These are phyloP conservation scores for Botryotinia globosa DNA, from an alignment of 2,329 filamentous ascomycete genomes.

Conservation along the genomic window DNA sequence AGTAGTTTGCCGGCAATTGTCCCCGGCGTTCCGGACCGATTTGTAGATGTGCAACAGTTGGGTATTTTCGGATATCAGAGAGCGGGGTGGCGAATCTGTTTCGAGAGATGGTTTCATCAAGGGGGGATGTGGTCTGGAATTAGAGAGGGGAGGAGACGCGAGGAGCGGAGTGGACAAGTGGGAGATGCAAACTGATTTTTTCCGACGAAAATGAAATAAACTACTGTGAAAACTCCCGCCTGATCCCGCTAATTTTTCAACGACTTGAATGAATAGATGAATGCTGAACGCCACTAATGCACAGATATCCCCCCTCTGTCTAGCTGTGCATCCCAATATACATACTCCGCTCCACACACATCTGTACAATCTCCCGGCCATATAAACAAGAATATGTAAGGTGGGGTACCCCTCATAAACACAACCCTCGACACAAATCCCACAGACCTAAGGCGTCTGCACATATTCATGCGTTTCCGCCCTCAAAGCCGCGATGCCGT, in stretches of 20 bases:
- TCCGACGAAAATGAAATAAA: neutral
- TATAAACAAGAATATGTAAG: neutral
- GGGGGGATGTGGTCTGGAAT: neutral
- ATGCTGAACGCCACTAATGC: slow-evolving; percentile 1
- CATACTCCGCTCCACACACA: neutral
- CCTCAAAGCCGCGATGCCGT: slow-evolving; percentile 9
- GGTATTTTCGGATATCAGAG: neutral
- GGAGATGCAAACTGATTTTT: neutral
- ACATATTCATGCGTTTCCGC: slow-evolving; percentile 11
- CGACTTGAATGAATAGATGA: neutral
- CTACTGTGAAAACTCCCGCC: neutral
- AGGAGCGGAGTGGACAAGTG: neutral
- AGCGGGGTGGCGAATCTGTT: neutral
- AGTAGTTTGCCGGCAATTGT: neutral
- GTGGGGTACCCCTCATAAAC: neutral
- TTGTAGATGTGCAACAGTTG: slow-evolving; percentile 4
- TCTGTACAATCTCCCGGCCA: neutral
- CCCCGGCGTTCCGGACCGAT: neutral
- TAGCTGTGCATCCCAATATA: neutral
- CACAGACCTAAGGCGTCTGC: slow-evolving; percentile 7
- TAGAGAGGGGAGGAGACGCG: too few species aligned
- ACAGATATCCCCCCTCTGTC: neutral
- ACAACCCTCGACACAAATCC: neutral
- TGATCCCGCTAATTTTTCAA: neutral
- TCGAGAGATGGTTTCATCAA: neutral